Evolutionary conservation across 768 basidiomycete genomes (phyloP), one percentile per base, ranked within the genome.

Genomic region (Rhizopogon sp.): DNA sequence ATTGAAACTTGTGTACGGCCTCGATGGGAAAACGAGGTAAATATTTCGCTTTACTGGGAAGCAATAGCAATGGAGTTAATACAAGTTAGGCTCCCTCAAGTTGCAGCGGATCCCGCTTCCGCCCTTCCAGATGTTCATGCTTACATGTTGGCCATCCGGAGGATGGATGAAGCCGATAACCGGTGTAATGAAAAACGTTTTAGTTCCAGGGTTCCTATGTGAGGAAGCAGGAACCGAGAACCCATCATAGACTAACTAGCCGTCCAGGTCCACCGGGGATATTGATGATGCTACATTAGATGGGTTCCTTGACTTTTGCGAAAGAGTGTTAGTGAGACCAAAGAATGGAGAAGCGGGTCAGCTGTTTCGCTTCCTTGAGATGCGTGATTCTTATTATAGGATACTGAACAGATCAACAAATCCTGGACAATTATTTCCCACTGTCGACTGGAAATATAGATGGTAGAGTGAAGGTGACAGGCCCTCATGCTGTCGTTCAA

Each of bases 1-100:
- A 37, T 74, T 94, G 61, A 95, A 94, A 72, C 77, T 96, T 77
- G 79, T 85, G 25, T 94, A 94, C 62, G 94, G 93, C 1, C 64
- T 94, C 29, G 92, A 94, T 65, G 90, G 84, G 29, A 73, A 72
- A 58, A 54, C 62, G 52, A 80, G 89, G 88, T 84, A 64, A 56
- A 72, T 58, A 3, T n/a, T 17, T 35, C 8, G 45, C 57, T 45
- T 31, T 43, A 39, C 29, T 42, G 14, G 43, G 43, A 16, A 25
- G 43, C 44, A 58, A 44, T 45, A 25, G 43, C 44, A 58, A 44
- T 45, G 41, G 40, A 56, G 56, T 56, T 62, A 56, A 62, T 43
- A 13, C 43, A 25, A 22, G 33, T 60, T 58, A 86, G 81, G 66
- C 62, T 68, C 33, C 81, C 82, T 56, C 66, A 61, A 55, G 68